Evolutionary conservation across 768 basidiomycete species (phyloP), one percentile per base, ranked within the genome.

Genomic region (Coprinopsis cinerea): DNA sequence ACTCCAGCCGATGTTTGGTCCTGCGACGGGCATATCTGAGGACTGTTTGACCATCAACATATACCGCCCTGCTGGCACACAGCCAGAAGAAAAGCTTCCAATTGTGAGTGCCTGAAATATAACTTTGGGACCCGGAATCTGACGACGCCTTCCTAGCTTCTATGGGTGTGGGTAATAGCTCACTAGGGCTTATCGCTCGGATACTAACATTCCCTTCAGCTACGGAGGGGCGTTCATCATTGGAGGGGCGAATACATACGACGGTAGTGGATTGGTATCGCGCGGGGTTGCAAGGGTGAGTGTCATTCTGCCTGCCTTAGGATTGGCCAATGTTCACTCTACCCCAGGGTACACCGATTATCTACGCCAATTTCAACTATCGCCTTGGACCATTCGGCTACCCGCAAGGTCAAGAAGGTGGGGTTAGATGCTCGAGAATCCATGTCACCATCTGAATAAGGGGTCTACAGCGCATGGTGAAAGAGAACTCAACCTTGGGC

Each of bases 1-100:
- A 10, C 17, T 6, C 25, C 17, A 22, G 7, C 24, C 42, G 13
- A 44, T 9, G 5, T 4, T 23, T 9, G 24, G 9, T 62, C 25
- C 55, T 70, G 60, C 11, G 9, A 39, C 11, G 13, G 11, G 18
- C 37, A 39, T 32, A 30, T 77, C 77, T 20, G 81, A 83, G 59
- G 79, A 82, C 53, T 83, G 79, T 56, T 62, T 83, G 45, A 79
- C 77, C 18, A 65, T 82, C 44, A 81, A 83, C 55, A 63, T 84
- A 4, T 78, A 77, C 49, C 66, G 77, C 18, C 81, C 82, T 0
- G 64, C 70, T 0, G 69, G 70, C 11, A 48, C 62, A 10, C 30
- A 35, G 4, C 3, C 56, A 1, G 55, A 57, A 44, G 61, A 64
- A 1, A 62, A 60, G 28, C 57, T 75, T 4, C 72, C 74, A 10